phyloP scores from a whole-genome alignment of 768 basidiomycete species.

The Filobasidium floriforme region DNA sequence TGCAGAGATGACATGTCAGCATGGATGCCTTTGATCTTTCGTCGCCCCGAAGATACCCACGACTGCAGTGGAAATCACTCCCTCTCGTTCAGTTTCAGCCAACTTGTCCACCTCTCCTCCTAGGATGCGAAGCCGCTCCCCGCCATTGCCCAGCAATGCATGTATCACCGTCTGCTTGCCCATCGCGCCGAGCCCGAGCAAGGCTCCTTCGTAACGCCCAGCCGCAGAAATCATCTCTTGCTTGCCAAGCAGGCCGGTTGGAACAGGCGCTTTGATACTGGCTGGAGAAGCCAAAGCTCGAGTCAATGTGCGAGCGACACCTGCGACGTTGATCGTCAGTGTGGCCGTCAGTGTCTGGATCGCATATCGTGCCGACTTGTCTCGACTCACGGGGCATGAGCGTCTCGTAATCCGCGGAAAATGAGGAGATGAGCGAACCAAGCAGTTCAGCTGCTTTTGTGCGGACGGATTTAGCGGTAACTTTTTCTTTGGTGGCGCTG shows the following conservation, averaged over 20 bases:
- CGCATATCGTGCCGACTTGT: not conserved
- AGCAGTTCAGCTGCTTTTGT: constrained; percentile 76
- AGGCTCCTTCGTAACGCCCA: constrained; percentile 81
- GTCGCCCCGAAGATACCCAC: constrained; percentile 9
- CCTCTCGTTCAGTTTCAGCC: constrained; percentile 24
- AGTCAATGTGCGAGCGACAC: constrained; percentile 59
- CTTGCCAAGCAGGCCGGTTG: constrained; percentile 20
- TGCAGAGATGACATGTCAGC: not conserved
- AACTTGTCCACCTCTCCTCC: constrained; percentile 38
- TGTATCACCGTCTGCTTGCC: constrained; percentile 56
- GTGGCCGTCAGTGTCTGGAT: not conserved
- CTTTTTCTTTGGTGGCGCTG: constrained; percentile 9
- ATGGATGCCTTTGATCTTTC: too few relatives aligned
- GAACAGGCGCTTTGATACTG: constrained; percentile 70
- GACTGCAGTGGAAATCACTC: constrained; percentile 26
- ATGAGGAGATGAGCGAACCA: constrained; percentile 53
- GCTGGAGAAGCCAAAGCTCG: constrained; percentile 80
- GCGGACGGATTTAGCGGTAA: constrained; percentile 53
- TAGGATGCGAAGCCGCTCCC: constrained; percentile 34
- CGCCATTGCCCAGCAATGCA: constrained; percentile 30
- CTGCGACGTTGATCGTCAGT: constrained; percentile 6
- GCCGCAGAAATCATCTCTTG: constrained; percentile 43
- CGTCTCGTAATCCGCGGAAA: constrained; percentile 38
- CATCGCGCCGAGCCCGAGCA: constrained; percentile 75
- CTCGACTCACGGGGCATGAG: constrained; percentile 39